These are phyloP conservation scores for Boletus rufocinnamomeus DNA, from an alignment of 768 basidiomycete species.

Conservation along the genomic window DNA sequence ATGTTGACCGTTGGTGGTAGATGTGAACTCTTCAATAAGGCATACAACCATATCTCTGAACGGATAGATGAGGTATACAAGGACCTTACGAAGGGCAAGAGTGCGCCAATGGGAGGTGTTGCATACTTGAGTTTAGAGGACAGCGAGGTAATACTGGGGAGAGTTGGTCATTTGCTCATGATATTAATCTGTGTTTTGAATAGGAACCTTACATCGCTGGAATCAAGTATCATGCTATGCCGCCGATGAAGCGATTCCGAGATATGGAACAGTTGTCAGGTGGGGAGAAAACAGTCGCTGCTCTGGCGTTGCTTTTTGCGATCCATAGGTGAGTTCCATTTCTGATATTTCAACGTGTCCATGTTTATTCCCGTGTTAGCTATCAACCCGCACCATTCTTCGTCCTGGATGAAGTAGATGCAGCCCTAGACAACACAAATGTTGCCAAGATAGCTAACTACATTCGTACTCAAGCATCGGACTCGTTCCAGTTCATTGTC, in stretches of 20 bases:
- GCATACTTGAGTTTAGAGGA: conserved; percentile 97
- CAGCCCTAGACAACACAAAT: conserved; percentile 98
- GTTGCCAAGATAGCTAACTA: conserved; percentile 95
- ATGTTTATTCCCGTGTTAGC: conserved; percentile 41
- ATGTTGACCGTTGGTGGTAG: conserved; percentile 29
- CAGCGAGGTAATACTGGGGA: conserved; percentile 68
- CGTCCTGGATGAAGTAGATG: conserved; percentile 98
- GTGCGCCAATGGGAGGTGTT: conserved; percentile 92
- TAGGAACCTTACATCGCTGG: conserved; percentile 85
- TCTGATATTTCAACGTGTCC: neutral
- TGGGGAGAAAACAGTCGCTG: conserved; percentile 98
- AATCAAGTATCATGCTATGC: conserved; percentile 99
- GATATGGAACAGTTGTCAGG: conserved; percentile 99
- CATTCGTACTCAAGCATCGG: conserved; percentile 81
- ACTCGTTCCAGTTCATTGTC: conserved; percentile 92
- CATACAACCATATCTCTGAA: conserved; percentile 95
- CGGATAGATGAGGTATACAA: conserved; percentile 96
- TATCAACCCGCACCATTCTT: conserved; percentile 98
- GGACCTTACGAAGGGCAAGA: conserved; percentile 94
- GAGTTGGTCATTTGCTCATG: conserved; percentile 19
- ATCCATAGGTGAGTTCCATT: conserved; percentile 74
- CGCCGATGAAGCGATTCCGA: conserved; percentile 98
- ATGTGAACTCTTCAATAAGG: conserved; percentile 90
- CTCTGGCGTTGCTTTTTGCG: conserved; percentile 93
- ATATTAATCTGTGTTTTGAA: conserved; percentile 7